Conservation (phyloP, 2,329 filamentous ascomycete genomes). For the Fusarium sp. region DNA sequence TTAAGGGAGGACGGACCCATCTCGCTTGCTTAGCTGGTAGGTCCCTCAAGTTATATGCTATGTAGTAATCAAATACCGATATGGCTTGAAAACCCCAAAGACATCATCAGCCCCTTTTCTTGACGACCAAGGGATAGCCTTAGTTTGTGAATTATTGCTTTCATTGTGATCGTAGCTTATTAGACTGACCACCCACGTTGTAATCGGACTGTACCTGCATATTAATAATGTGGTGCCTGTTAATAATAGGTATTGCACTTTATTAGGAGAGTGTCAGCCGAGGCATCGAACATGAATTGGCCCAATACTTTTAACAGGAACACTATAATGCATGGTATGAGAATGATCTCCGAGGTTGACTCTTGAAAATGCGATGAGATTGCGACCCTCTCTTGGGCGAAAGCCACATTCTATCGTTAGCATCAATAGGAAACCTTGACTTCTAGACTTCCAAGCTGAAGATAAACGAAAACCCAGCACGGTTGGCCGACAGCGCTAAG, state of each 20-base stretch:
- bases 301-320: slow-evolving; percentile 15
- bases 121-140: slow-evolving; percentile 26
- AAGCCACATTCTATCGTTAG: slow-evolving; percentile 40
- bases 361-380: slow-evolving; percentile 32
- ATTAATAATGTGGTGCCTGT: slow-evolving; percentile 30
- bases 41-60: slow-evolving; percentile 34
- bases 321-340: slow-evolving; percentile 25
- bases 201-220: slow-evolving; percentile 34
- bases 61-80: slow-evolving; percentile 43
- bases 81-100: slow-evolving; percentile 20
- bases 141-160: slow-evolving; percentile 37
- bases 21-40: slow-evolving; percentile 28
- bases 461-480: slow-evolving; percentile 19
- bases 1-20: slow-evolving; percentile 38
- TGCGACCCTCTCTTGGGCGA: slow-evolving; percentile 24
- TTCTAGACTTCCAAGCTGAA: slow-evolving; percentile 20
- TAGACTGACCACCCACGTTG: slow-evolving; percentile 29
- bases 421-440: slow-evolving; percentile 33
- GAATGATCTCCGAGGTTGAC: slow-evolving; percentile 31
- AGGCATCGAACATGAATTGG: background rate
- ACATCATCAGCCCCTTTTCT: slow-evolving; percentile 32
- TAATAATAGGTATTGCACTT: slow-evolving; percentile 33
- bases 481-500: slow-evolving; percentile 41
- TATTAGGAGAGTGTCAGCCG: slow-evolving; percentile 12
- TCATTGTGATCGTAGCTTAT: slow-evolving; percentile 25